phyloP scores from a whole-genome alignment of 768 basidiomycete genomes.

The Dendrothele bispora region DNA sequence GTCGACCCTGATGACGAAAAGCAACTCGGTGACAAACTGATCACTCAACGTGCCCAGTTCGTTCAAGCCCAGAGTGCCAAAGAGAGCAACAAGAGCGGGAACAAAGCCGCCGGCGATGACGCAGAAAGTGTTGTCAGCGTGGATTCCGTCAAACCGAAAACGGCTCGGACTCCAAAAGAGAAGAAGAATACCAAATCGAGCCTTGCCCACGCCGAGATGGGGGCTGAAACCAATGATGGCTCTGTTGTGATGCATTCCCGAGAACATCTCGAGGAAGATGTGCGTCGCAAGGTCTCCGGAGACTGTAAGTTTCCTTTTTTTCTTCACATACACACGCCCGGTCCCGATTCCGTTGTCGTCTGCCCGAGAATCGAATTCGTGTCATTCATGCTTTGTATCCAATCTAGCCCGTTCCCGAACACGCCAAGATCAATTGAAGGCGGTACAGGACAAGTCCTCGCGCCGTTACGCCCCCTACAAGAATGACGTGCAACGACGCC shows the following conservation, averaged over 20 bases:
- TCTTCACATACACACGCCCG: no score
- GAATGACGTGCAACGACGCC: constrained; percentile 7
- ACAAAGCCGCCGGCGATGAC: constrained; percentile 14
- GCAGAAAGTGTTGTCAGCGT: constrained; percentile 19
- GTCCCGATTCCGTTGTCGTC: no score
- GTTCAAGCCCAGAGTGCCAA: constrained; percentile 27
- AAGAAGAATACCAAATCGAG: no score
- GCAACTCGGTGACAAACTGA: constrained; percentile 35
- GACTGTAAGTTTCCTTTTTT: neutral
- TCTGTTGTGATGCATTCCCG: no score
- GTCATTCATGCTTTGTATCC: no score
- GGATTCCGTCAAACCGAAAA: constrained; percentile 16
- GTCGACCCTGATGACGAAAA: constrained; percentile 45
- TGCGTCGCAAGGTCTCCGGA: neutral
- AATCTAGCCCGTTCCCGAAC: no score
- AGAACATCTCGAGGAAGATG: no score
- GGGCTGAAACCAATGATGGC: no score
- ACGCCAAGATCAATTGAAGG: no score
- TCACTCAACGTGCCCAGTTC: constrained; percentile 38
- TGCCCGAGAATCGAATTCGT: no score
- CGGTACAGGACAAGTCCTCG: no score
- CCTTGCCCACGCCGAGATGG: no score
- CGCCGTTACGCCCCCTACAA: constrained; percentile 21
- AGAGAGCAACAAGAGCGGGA: constrained; percentile 23
- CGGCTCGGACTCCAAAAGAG: constrained; percentile 23